Evolutionary conservation across 2,329 filamentous ascomycete genomes (phyloP), one percentile per base, ranked within the genome.

Genomic region (Domatiomyces globalis): DNA sequence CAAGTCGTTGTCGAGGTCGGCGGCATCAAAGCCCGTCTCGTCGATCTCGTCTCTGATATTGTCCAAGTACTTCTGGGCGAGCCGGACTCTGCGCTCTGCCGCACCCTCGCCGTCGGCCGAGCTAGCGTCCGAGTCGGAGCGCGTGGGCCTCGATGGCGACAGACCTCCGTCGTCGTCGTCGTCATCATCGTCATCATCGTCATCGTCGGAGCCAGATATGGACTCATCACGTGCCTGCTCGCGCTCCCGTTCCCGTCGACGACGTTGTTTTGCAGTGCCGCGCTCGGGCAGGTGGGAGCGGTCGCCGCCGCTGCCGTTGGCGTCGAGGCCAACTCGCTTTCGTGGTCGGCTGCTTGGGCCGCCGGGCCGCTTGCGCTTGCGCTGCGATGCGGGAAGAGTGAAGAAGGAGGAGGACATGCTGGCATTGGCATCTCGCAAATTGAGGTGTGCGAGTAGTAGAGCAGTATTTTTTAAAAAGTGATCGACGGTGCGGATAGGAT

Each of bases 41-140:
- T 94, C 84, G 52, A 87, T 81, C 59, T 95, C 85, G 62, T 85
- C 78, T 62, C 84, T 81, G 56, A 95, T 81, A 65, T 94, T 95
- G 50, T 95, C 84, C 50, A 98, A 77, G 66, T 98, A 96, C 62
- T 86, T 81, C 70, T 96, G 87, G 27, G 92, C 92, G 25, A 98
- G 77, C 58, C 87, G 81, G 62, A 95, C 70, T 61, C 92, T 78
- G 67, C 87, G 83, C 65, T 95, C 88, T 36, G 87, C 89, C 1
- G 85, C 88, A 19, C 92, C 96, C 72, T 96, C 90, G 57, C 79
- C 70, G 22, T 71, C 80, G 56, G 87, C 85, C 1, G 58, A 60
- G 10, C 55, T 61, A 12, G 58, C 57, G 49, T 60, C 60, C 55
- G 80, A 80, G n/a, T 84, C 84, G 1, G 83, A 85, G 33, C 75